Evolutionary conservation across 352 stramenopile genomes (phyloP).

Genomic region (Pythium rhizo-oryzae): DNA sequence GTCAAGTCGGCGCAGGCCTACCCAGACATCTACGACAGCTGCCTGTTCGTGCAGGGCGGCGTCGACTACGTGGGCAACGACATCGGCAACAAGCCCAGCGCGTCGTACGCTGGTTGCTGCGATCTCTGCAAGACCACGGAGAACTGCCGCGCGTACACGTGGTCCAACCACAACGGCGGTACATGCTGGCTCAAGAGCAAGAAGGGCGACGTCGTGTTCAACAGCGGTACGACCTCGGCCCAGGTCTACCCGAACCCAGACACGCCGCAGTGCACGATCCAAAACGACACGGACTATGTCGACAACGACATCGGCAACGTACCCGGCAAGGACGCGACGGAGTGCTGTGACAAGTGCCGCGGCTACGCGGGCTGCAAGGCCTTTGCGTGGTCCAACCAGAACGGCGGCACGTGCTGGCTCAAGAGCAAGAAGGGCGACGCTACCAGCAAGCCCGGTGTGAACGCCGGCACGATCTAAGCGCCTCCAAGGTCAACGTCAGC

Average conservation of each 20-base stretch:
- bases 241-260: no score
- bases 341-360: conserved; percentile 34
- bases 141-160: neutral
- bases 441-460: conserved; percentile 4
- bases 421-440: conserved; percentile 26
- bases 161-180: conserved; percentile 7
- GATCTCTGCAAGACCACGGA: neutral
- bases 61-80: conserved; percentile 9
- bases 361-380: conserved; percentile 31
- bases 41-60: neutral
- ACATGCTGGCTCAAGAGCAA: conserved; percentile 2
- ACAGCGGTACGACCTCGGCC: neutral
- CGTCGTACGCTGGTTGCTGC: neutral
- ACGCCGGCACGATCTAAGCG: no score
- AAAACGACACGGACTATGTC: neutral
- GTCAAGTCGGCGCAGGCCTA: conserved; percentile 21
- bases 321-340: neutral
- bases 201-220: neutral
- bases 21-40: neutral
- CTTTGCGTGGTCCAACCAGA: conserved; percentile 48
- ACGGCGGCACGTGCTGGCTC: conserved; percentile 36
- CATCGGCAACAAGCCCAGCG: neutral
- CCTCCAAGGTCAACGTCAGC: no score
- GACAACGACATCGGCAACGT: conserved; percentile 14
- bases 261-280: neutral